A percentile compares a stretch with the other conserved stretches of the same genome.
These are phyloP conservation scores for Schizopora paradoxa DNA, from an alignment of 1,284 basidiomycete genomes.

Conservation along the genomic window DNA sequence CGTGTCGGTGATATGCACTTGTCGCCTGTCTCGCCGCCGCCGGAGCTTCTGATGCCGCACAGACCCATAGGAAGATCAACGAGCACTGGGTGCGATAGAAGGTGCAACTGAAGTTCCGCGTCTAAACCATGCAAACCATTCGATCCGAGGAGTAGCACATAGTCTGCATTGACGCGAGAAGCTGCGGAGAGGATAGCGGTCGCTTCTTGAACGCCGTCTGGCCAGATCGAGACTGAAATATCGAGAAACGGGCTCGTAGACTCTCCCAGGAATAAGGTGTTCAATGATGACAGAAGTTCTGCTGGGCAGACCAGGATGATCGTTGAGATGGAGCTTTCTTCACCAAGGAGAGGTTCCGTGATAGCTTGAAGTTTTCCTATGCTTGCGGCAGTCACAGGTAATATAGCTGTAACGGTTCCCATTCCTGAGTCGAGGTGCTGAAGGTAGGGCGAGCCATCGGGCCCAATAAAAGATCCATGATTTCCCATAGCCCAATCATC, in stretches of 20 bases:
- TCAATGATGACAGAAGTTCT: neutral
- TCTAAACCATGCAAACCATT: conserved; percentile 12
- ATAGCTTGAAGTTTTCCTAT: conserved; percentile 2
- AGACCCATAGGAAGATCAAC: conserved; percentile 11
- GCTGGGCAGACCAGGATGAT: conserved; percentile 9
- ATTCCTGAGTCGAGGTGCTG: too few relatives aligned
- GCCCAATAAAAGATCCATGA: too few relatives aligned
- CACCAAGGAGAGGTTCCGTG: conserved; percentile 9
- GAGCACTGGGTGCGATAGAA: conserved; percentile 14
- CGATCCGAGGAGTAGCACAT: conserved; percentile 9
- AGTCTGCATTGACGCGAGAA: conserved; percentile 10
- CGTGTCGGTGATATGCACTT: conserved; percentile 12
- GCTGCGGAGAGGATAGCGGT: conserved; percentile 19
- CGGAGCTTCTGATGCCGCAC: conserved; percentile 8
- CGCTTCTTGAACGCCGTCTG: conserved; percentile 10
- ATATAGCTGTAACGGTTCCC: conserved; percentile 14
- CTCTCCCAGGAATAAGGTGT: conserved; percentile 2
- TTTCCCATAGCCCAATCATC: too few relatives aligned
- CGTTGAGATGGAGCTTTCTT: conserved; percentile 12
- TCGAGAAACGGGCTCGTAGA: conserved; percentile 8
- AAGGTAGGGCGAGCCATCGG: too few relatives aligned
- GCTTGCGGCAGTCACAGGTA: conserved; percentile 5
- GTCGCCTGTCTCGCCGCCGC: neutral
- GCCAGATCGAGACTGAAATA: conserved; percentile 9
- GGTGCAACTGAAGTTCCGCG: conserved; percentile 4